Base-by-base conservation (phyloP, 495 filamentous ascomycete species). In the Xylaria intraflava region DNA sequence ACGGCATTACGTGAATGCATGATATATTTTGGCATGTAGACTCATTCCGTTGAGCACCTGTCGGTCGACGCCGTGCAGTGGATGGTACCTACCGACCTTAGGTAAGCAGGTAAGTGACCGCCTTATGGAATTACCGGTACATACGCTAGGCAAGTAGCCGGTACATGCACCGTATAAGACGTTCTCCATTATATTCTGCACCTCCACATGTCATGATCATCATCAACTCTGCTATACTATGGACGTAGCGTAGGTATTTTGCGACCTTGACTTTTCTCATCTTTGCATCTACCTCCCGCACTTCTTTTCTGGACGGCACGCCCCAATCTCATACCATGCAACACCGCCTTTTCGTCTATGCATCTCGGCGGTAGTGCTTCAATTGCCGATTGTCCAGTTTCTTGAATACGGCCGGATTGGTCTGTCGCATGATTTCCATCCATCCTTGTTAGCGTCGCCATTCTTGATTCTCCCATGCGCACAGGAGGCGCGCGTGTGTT, bases 201-300 rank as follows among this genome's bases (percentile, higher is more conserved):
- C 49, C 36, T 51, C 39, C n/a, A n/a, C n/a, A n/a, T n/a, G 35
- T 51, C 49, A 51, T 50, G 33, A 49, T 50, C 49, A 41, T 50
- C 36, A 19, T 33, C 49, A 14, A 17, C 29, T 23, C 47, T 51
- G 26, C 43, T 43, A 42, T n/a, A n/a, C n/a, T n/a, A n/a, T n/a
- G n/a, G n/a, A n/a, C n/a, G n/a, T n/a, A n/a, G n/a, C n/a, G n/a
- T n/a, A n/a, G n/a, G n/a, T 51, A 6, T 27, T 46, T 53, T 23
- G 42, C 42, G 33, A 23, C 33, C 50, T 45, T 46, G 27, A 29
- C 46, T 40, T 46, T 20, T 8, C 3, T 11, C 16, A 14, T 16
- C n/a, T 20, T 24, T 33, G 10, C 51, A 12, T 23, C 43, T 31
- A 46, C 31, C 41, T 46, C 30, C 22, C 0, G 22, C 31, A 7